Base-by-base conservation (phyloP, 2,329 filamentous ascomycete genomes). In the Fusarium mexicanum region DNA sequence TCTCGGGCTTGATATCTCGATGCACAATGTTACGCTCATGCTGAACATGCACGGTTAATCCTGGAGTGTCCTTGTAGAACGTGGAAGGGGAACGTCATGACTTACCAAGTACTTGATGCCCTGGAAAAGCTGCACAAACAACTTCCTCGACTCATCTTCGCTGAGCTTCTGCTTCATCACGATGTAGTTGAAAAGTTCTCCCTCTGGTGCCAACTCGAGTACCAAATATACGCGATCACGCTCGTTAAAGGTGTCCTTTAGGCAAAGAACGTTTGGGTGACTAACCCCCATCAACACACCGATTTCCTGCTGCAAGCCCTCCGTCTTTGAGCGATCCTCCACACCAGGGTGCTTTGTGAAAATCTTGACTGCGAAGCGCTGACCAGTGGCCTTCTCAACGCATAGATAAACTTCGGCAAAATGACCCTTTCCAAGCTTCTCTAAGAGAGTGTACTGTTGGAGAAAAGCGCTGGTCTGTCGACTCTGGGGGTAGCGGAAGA, bases 1-100 rank as follows among this genome's bases (percentile, higher is more conserved):
- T 98, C 81, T 98, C 96, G 1, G 95, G 96, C 83, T 98, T 98
- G 84, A 99, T 98, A 78, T 99, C 96, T 66, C 96, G 93, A 82
- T 99, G 96, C 10, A 98, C 95, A 81, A 99, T 97, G 78, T 96
- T 97, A 72, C 96, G 93, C 70, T 98, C 96, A 81, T 99, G 96
- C 96, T 98, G 67, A 40, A 37, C 29, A 40, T 17, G 22, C 18
- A 33, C 37, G 31, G 64, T 76, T 43, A 71, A 63, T n/a, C 43
- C 33, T 33, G 24, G n/a, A 26, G 11, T 46, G 29, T 43, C n/a
- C 22, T 35, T 18, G 16, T 20, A 24, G 4, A 41, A 31, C 40
- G 20, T 37, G 7, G 16, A 13, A 37, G 22, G 37, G 47, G 18
- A 22, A n/a, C 35, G 60, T 14, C 26, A 33, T 26, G 29, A 83